These are phyloP conservation scores for Orbilia blumenaviensis DNA, from an alignment of 2,329 filamentous ascomycete genomes.

Conservation along the genomic window DNA sequence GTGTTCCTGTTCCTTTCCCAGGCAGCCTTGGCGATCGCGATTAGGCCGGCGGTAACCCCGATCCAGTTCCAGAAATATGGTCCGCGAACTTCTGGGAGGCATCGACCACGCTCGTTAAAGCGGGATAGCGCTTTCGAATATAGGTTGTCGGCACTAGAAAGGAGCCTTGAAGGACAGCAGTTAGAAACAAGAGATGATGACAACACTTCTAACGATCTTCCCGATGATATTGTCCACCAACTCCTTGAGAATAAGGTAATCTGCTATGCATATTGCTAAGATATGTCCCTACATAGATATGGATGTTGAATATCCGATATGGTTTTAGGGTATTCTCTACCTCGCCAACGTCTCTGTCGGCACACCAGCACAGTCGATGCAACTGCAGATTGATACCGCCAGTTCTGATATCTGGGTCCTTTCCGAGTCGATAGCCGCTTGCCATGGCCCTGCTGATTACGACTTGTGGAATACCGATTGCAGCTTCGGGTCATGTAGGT, in stretches of 20 bases:
- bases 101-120: neutral
- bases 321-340: conserved; percentile 38
- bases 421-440: conserved; percentile 29
- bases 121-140: neutral
- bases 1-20: conserved; percentile 14
- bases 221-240: conserved; percentile 38
- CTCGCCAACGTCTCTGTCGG: conserved; percentile 49
- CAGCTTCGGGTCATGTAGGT: conserved; percentile 46
- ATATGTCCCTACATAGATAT: neutral
- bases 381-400: conserved; percentile 51
- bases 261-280: neutral
- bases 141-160: neutral
- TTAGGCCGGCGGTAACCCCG: conserved; percentile 2
- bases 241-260: conserved; percentile 39
- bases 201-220: neutral
- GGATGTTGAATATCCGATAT: neutral
- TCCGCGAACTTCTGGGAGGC: neutral
- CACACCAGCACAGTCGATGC: conserved; percentile 45
- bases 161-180: neutral
- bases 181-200: conserved; percentile 22
- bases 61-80: conserved; percentile 41
- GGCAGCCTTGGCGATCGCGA: conserved; percentile 18
- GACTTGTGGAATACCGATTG: conserved; percentile 34
- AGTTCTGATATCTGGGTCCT: conserved; percentile 51
- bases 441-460: conserved; percentile 16